Percentiles rank a stretch among this genome's conserved stretches.
These are phyloP conservation scores for Zygosaccharomyces bisporus DNA, from an alignment of 805 yeast genomes.

Conservation along the genomic window DNA sequence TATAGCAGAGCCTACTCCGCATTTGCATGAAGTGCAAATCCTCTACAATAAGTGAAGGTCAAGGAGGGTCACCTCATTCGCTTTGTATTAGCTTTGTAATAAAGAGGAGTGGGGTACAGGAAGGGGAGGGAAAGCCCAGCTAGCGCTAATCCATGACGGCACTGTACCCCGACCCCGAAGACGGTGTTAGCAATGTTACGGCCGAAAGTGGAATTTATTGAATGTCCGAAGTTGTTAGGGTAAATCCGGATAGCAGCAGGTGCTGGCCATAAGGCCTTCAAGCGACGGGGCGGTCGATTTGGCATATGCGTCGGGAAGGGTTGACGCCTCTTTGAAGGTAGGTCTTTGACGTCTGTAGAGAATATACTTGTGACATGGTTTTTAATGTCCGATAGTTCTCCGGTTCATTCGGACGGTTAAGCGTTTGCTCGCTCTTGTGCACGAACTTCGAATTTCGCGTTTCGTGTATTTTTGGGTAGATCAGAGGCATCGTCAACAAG, in stretches of 20 bases:
- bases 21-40: neutral
- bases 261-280: too few relatives aligned
- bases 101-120: too few relatives aligned
- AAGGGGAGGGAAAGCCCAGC: neutral
- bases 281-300: too few relatives aligned
- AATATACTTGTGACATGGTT: too few relatives aligned
- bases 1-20: neutral
- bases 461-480: neutral
- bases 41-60: neutral
- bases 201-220: neutral
- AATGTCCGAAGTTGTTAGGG: neutral
- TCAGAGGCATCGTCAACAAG: neutral
- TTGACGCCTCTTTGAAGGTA: too few relatives aligned
- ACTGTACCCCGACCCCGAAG: neutral
- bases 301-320: too few relatives aligned
- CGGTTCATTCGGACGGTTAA: neutral
- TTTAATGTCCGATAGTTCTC: neutral
- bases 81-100: neutral
- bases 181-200: neutral
- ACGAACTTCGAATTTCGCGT: neutral
- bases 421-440: neutral
- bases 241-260: neutral
- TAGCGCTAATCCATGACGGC: neutral
- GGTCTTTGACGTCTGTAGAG: too few relatives aligned
- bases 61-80: neutral